These are phyloP conservation scores for Cyclocybe aegerita DNA, from an alignment of 768 basidiomycete genomes.

Conservation along the genomic window DNA sequence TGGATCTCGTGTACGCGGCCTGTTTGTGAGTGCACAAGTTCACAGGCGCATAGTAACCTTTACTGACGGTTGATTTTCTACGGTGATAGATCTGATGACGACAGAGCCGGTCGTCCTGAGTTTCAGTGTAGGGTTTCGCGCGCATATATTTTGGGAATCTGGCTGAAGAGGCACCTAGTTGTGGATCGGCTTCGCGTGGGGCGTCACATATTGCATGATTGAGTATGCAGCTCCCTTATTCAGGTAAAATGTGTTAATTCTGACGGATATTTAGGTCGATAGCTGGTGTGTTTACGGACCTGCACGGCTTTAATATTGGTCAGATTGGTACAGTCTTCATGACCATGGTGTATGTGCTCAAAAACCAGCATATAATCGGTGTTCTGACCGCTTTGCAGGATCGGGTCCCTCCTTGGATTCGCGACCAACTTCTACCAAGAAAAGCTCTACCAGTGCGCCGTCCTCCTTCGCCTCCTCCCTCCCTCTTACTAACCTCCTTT, in stretches of 20 bases:
- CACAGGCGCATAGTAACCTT: neutral
- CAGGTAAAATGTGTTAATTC: too few relatives aligned
- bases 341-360: constrained; percentile 46
- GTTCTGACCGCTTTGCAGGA: constrained; percentile 30
- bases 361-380: neutral
- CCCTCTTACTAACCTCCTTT: neutral
- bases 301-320: constrained; percentile 62
- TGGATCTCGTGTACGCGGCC: constrained; percentile 71
- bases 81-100: constrained; percentile 50
- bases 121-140: constrained; percentile 57
- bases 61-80: neutral
- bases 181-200: constrained; percentile 79
- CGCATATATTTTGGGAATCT: too few relatives aligned
- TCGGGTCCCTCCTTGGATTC: constrained; percentile 55
- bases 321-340: constrained; percentile 61
- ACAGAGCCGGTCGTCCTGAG: constrained; percentile 76
- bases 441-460: constrained; percentile 43
- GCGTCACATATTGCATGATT: constrained; percentile 67
- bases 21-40: constrained; percentile 49
- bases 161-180: constrained; percentile 35
- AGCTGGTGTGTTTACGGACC: constrained; percentile 48
- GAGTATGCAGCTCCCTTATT: constrained; percentile 36
- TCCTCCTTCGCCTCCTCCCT: neutral
- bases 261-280: too few relatives aligned
- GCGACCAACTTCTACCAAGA: constrained; percentile 48